A percentile compares a stretch with the other conserved stretches of the same genome.
These are phyloP conservation scores for Arachnomyces sp. DNA, from an alignment of 2,329 filamentous ascomycete genomes.

Conservation along the genomic window DNA sequence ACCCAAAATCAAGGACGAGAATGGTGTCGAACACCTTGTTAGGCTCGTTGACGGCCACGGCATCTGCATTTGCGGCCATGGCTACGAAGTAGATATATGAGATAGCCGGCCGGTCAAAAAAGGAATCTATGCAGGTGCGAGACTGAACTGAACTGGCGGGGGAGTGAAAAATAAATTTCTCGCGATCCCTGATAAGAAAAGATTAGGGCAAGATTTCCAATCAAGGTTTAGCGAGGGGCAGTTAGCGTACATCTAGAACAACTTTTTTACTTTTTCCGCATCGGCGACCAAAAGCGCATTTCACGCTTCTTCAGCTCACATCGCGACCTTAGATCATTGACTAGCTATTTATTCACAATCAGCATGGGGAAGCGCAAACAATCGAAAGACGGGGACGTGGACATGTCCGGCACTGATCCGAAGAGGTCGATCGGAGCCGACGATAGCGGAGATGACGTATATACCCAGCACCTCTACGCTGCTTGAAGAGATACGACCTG, in stretches of 20 bases:
- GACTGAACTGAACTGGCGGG: no score
- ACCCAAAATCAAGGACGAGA: constrained; percentile 29
- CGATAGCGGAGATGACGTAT: constrained; percentile 24
- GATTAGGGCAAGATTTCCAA: constrained; percentile 1
- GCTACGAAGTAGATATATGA: neutral
- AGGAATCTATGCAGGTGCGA: no score
- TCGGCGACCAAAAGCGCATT: neutral
- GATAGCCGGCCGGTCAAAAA: no score
- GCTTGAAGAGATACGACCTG: constrained; percentile 5
- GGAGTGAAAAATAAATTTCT: no score
- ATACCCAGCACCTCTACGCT: neutral
- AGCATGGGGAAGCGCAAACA: constrained; percentile 48
- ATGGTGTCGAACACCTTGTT: constrained; percentile 27
- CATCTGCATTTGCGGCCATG: constrained; percentile 13
- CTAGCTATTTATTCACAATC: constrained; percentile 1
- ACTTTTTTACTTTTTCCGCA: constrained; percentile 1
- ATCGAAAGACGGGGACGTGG: constrained; percentile 38
- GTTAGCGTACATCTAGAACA: neutral
- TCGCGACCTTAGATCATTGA: no score
- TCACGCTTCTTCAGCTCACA: no score
- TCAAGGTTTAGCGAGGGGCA: constrained; percentile 6
- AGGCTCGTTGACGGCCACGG: constrained; percentile 18
- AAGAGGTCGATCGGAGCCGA: constrained; percentile 22
- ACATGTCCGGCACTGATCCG: constrained; percentile 37
- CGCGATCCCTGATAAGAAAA: constrained; percentile 8